A percentile compares a stretch with the other conserved stretches of the same genome.
Evolutionary conservation across 202 grass and related monocot species (phyloP).

Genomic region (Saccharum hybrid): DNA sequence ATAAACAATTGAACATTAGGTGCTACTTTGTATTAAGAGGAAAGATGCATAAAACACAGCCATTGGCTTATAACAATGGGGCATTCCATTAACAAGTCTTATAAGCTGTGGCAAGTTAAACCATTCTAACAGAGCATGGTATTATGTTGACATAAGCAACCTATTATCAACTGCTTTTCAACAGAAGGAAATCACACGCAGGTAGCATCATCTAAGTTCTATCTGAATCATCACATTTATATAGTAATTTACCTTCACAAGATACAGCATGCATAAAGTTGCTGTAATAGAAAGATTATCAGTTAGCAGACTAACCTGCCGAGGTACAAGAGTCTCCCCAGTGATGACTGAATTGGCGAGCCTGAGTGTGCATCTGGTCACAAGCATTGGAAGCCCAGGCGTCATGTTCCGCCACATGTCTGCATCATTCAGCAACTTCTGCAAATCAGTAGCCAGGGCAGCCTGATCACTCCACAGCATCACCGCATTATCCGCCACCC

Average conservation of each 20-base stretch:
- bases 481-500: conserved; percentile 65
- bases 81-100: not conserved
- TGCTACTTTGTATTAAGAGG: not conserved
- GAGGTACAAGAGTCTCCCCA: conserved; percentile 70
- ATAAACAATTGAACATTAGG: not conserved
- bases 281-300: not conserved
- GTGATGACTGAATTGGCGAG: conserved; percentile 67
- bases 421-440: conserved; percentile 75
- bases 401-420: conserved; percentile 91
- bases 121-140: conserved; percentile 15
- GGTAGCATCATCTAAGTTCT: not conserved
- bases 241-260: not conserved
- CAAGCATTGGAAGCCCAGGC: conserved; percentile 69
- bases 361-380: conserved; percentile 70
- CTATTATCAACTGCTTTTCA: not conserved
- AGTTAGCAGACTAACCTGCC: conserved; percentile 60
- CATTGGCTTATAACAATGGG: not conserved
- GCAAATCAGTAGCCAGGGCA: conserved; percentile 65
- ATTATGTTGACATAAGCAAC: conserved; percentile 9
- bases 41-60: not conserved
- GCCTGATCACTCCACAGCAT: conserved; percentile 78
- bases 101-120: not conserved
- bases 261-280: not conserved
- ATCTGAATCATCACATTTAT: not conserved
- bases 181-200: conserved; percentile 3